Base-by-base conservation (phyloP, 176 grass and related monocot species). In the Eleusine coracana region DNA sequence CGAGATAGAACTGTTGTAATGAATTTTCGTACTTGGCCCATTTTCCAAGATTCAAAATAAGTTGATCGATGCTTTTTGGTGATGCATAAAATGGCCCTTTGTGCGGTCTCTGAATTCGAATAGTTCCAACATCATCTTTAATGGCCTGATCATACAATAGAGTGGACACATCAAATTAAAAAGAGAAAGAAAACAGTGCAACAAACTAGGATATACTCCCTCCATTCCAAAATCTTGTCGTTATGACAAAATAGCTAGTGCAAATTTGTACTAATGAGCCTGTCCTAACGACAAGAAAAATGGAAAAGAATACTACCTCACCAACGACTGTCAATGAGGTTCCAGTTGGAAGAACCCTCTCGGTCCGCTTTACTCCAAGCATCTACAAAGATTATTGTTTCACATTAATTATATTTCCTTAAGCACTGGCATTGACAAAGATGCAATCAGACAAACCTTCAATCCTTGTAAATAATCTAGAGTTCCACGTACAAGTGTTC, bases 391-490 rank as follows among this genome's bases (percentile, higher is more conserved):
- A 34, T 81, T 77, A 83, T 59, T 55, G 48, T 17, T 62, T 81
- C 82, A 68, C 51, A 90, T 70, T 50, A 84, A 65, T 76, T 73
- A 10, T 15, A 69, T n/a, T 69, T 52, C 10, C 41, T 41, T 62
- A 60, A 80, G 46, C 49, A 76, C 69, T 68, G 34, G 21, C 3
- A 76, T 68, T 73, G 60, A 60, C 44, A 11, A 76, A 75, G 70
- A 78, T 50, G 49, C 42, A 52, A 83, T 75, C 61, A 59, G 55
- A 82, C 85, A 88, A 87, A 99, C 96, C 96, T 99, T 99, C 38
- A 99, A 76, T 71, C 96, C 96, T 90, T 99, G 96, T 56, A 99
- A 86, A 82, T 99, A 99, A 83, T 99, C 96, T 61, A 99, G 91
- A 80, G 96, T 99, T 75, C 96, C 96, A 62, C 96, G 93, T 10